Base-by-base conservation (phyloP, 106 monocot genomes). In the Dioscorea dumetorum region DNA sequence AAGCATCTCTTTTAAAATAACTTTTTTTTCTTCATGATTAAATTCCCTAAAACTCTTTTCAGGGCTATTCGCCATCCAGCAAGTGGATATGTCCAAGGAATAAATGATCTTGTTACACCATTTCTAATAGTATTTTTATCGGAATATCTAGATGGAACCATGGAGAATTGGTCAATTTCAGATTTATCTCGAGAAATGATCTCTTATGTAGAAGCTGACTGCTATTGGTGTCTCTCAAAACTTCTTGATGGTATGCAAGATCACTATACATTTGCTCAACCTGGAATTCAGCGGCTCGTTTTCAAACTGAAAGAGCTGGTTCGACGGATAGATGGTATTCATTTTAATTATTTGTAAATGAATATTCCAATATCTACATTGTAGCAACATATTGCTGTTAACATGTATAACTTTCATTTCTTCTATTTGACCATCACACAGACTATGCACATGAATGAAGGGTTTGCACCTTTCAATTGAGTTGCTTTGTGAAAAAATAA, bases 41-140 rank as follows among this genome's bases (percentile, higher is more conserved):
- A 41, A 41, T 41, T 1, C 41, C 41, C 41, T 10, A 41, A 41
- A 41, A 41, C 41, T 76, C 12, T 72, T 75, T 70, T 62, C 78
- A 92, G 92, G 97, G 97, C 97, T 57, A 97, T 97, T 78, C 91
- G 97, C 15, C 97, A 97, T 75, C 97, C 97, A 34, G 97, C 97
- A 78, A 97, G 92, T 77, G 97, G 97, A 63, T 97, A 97, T 73
- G 97, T 97, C 59, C 97, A 97, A 79, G 97, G 97, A 71, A 97
- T 97, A 78, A 97, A 97, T 71, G 97, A 97, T 79, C 86, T 97
- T 57, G 87, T 89, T 32, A 97, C 97, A 51, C 97, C 97, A 62
- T 97, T 97, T 67, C 63, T 97, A 12, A 76, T 97, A 20, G 97
- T 97, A 23, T 97, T 97, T 78, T 70, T 92, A 57, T 87, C 92